A percentile compares a stretch with the other conserved stretches of the same genome.
phyloP scores from a whole-genome alignment of 108 stramenopile species.

The Cafeteria roenbergensis region DNA sequence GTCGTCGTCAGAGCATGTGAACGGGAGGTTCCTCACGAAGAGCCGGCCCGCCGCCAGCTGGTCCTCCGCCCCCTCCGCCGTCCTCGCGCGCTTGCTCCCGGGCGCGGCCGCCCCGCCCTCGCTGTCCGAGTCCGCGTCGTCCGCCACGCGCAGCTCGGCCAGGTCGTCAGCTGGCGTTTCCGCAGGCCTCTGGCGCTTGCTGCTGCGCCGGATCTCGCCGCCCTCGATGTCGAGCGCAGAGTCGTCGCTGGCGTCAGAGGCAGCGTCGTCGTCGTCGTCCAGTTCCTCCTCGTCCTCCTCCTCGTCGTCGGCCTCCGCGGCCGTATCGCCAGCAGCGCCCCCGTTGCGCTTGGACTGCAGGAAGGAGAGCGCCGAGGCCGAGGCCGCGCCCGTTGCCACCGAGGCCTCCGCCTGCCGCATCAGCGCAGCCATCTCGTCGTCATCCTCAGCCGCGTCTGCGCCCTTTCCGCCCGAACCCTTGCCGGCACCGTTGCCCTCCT shows the following conservation, averaged over 20 bases:
- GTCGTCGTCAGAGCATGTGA: constrained; percentile 72
- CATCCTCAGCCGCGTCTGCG: background rate
- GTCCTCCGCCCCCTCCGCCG: background rate
- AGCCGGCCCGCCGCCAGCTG: constrained; percentile 38
- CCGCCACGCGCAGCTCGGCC: background rate
- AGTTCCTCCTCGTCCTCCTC: constrained; percentile 4
- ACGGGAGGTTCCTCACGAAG: constrained; percentile 86
- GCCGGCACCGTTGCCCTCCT: constrained; percentile 35
- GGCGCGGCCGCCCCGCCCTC: background rate
- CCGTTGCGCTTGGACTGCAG: constrained; percentile 9
- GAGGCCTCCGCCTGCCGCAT: background rate
- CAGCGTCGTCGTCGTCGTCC: constrained; percentile 4
- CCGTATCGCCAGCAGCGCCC: constrained; percentile 8
- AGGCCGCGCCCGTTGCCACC: background rate
- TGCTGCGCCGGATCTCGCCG: background rate
- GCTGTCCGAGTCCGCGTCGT: background rate
- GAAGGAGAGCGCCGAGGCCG: constrained; percentile 3
- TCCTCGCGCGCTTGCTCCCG: background rate
- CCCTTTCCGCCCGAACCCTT: constrained; percentile 16
- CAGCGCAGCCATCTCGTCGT: background rate
- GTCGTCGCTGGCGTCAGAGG: background rate
- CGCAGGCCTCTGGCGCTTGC: background rate
- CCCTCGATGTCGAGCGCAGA: too few relatives aligned
- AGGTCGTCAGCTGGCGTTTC: background rate
- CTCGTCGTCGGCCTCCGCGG: background rate